phyloP scores from a whole-genome alignment of 176 grass and related monocot species.

The Rhipidocladum racemiflorum region DNA sequence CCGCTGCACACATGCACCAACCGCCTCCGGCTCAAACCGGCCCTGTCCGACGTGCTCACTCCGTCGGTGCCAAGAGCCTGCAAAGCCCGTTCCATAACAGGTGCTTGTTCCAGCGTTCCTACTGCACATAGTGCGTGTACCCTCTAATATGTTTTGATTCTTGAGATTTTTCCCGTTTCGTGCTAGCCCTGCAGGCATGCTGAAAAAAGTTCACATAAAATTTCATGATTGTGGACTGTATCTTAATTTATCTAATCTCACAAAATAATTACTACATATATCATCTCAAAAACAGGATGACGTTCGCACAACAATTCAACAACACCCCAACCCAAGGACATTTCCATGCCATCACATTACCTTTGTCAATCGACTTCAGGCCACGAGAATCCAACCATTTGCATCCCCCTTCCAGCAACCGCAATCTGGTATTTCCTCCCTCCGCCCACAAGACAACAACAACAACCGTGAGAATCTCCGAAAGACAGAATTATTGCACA shows the following conservation, averaged over 20 bases:
- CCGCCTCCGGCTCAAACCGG: too few species aligned
- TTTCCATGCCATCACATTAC: neutral
- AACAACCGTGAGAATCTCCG: neutral
- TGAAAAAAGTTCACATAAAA: neutral
- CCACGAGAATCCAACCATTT: conserved; percentile 70
- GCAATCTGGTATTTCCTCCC: conserved; percentile 58
- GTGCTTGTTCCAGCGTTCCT: too few species aligned
- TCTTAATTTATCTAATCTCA: neutral
- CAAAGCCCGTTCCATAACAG: too few species aligned
- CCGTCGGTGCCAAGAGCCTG: too few species aligned
- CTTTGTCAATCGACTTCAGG: neutral
- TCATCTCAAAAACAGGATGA: neutral
- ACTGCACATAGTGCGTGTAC: too few species aligned
- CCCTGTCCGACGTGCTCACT: too few species aligned
- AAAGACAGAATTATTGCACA: neutral
- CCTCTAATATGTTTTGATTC: too few species aligned
- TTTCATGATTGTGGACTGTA: neutral
- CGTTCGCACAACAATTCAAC: neutral
- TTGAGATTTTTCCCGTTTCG: neutral
- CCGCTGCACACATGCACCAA: too few species aligned
- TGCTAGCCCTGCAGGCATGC: neutral
- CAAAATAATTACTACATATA: neutral
- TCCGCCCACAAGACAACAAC: conserved; percentile 34
- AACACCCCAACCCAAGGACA: neutral
- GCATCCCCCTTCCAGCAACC: conserved; percentile 86